Percentiles rank a stretch among this genome's conserved stretches.
Conservation (phyloP, 768 basidiomycete species). For the Mycena venus region DNA sequence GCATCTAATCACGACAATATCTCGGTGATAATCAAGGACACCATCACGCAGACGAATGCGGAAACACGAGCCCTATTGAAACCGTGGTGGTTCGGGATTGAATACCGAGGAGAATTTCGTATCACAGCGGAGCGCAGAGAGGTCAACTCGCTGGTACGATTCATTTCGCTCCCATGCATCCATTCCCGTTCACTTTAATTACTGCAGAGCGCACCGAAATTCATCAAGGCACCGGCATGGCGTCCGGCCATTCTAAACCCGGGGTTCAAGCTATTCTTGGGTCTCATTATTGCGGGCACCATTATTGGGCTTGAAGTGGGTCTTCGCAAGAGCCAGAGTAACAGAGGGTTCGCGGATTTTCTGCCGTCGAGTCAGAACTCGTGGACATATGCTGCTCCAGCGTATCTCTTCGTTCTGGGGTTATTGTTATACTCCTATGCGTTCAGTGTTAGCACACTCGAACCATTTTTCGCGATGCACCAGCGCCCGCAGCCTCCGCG, state of each 20-base stretch:
- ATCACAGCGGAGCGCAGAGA: not conserved
- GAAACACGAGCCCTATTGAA: not conserved
- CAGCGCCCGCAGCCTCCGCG: not conserved
- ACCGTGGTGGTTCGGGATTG: not conserved
- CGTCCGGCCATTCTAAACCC: not conserved
- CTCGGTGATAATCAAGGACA: not conserved
- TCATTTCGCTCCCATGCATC: not conserved
- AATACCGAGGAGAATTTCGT: not conserved
- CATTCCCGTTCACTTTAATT: not conserved
- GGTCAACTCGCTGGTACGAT: not conserved
- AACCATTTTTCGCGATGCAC: constrained; percentile 18
- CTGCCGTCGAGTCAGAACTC: not conserved
- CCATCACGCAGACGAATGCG: not conserved
- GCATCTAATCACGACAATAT: not conserved
- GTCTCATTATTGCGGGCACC: not conserved
- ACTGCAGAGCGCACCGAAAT: not conserved
- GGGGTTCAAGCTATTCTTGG: not conserved
- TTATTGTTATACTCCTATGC: constrained; percentile 7
- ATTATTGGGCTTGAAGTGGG: not conserved
- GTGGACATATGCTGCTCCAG: constrained; percentile 17
- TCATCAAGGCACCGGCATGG: not conserved
- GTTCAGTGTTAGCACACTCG: constrained; percentile 13
- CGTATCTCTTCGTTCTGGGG: constrained; percentile 21
- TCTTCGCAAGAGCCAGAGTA: not conserved
- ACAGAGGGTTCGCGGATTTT: constrained; percentile 5